phyloP scores from a whole-genome alignment of 371 early-diverging fungal species.

The Mucor sp. region DNA sequence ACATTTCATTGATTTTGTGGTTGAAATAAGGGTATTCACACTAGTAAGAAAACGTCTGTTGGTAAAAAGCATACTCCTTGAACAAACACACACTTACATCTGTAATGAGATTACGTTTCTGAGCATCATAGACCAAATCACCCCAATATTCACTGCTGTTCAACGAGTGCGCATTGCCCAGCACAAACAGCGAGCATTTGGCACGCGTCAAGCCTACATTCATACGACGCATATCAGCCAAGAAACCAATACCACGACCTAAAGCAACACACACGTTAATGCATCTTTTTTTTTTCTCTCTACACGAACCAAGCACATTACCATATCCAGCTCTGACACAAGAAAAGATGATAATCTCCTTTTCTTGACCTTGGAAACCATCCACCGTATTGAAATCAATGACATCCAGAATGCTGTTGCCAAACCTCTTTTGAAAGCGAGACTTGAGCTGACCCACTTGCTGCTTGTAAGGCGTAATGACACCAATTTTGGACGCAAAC shows the following conservation, averaged over 20 bases:
- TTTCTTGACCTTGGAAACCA: conserved; percentile 99
- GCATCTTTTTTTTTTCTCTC: too few relatives aligned
- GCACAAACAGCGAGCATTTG: conserved; percentile 83
- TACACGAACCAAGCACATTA: conserved; percentile 23
- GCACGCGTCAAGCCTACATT: conserved; percentile 97
- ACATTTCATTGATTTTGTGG: conserved; percentile 2
- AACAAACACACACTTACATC: conserved; percentile 38
- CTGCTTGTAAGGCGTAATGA: conserved; percentile 93
- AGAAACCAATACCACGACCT: conserved; percentile 85
- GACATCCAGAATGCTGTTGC: conserved; percentile 59
- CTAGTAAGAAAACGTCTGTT: neutral
- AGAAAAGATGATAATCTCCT: conserved; percentile 94
- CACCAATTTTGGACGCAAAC: conserved; percentile 80
- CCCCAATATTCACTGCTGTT: conserved; percentile 71
- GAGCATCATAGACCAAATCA: conserved; percentile 61
- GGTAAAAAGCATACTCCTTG: too few relatives aligned
- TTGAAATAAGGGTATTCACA: conserved; percentile 28
- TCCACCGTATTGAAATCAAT: conserved; percentile 96
- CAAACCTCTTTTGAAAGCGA: conserved; percentile 67
- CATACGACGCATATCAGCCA: conserved; percentile 87
- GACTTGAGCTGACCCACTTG: conserved; percentile 78
- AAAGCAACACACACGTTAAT: neutral
- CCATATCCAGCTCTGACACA: conserved; percentile 86
- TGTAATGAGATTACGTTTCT: conserved; percentile 43
- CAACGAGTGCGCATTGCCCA: conserved; percentile 79